A percentile compares a stretch with the other conserved stretches of the same genome.
Evolutionary conservation across 345 rosid species (phyloP).

Genomic region (Camelina hispida): DNA sequence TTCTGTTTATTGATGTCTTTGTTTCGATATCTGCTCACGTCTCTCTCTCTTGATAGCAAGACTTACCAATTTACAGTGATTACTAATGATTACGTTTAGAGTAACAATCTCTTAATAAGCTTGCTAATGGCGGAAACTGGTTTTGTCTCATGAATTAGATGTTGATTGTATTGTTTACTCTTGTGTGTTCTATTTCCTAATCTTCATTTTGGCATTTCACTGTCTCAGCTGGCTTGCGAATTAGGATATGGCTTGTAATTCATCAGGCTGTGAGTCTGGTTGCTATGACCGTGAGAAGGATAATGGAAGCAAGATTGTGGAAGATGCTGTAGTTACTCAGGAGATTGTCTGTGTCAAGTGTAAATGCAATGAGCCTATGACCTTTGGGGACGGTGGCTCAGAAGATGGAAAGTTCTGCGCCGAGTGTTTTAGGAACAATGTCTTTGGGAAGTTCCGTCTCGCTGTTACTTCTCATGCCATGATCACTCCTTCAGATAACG

Average conservation of each 20-base stretch:
- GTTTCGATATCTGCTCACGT: conserved; percentile 18
- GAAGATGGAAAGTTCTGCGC: conserved; percentile 64
- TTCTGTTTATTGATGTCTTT: background rate
- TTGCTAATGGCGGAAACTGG: background rate
- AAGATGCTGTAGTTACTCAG: conserved; percentile 3
- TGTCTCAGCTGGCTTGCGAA: background rate
- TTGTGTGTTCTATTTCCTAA: background rate
- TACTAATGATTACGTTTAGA: background rate
- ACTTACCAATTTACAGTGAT: background rate
- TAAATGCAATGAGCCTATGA: conserved; percentile 60
- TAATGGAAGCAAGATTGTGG: conserved; percentile 40
- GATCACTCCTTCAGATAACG: conserved; percentile 89
- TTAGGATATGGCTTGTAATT: conserved; percentile 67
- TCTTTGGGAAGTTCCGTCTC: conserved; percentile 83
- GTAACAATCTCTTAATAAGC: background rate
- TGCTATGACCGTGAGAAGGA: conserved; percentile 50
- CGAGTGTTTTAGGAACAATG: conserved; percentile 77
- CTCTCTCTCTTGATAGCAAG: background rate
- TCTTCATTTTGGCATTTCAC: background rate
- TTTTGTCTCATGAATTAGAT: background rate
- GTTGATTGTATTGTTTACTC: background rate
- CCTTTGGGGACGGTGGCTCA: conserved; percentile 47
- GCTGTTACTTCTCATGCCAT: conserved; percentile 82
- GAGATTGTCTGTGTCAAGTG: conserved; percentile 70
- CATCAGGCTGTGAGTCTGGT: conserved; percentile 64